Evolutionary conservation across 192 early-diverging fungal genomes (phyloP), one percentile per base, ranked within the genome.

Genomic region (Backusella australiensis): DNA sequence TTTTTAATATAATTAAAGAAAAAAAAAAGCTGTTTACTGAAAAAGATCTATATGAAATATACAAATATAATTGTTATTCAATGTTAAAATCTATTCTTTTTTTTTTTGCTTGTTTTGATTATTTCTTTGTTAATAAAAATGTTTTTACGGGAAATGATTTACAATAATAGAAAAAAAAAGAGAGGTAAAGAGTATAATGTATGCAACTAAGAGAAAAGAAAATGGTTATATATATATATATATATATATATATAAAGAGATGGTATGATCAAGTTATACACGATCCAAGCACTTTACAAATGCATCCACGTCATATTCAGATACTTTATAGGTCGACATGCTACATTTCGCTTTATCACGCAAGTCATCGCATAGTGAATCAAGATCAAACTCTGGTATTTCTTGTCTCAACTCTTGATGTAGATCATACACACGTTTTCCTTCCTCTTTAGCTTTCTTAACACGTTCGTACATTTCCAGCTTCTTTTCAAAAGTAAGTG

Each of bases 341-440:
- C 42, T 56, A 59, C 79, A 80, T 6, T 38, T 69, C 6, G 79
- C 79, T 52, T 80, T 80, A 4, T n/a, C 34, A 15, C 72, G 49
- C 36, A 80, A 63, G n/a, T 80, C 79, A 23, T 75, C 69, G 23
- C 79, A 80, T 32, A 80, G 29, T 34, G 63, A 21, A 26, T 77
- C 76, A 0, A 77, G 23, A 53, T 77, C 44, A 49, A 77, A 77
- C 34, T 63, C 63, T 39, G 75, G 75, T 26, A 69, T 63, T 12
- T 77, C 34, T 41, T 71, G 36, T n/a, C 36, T 32, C 7, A 77
- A 32, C 39, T 77, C 68, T 56, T 77, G 38, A 21, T 77, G 75
- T 21, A 77, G 21, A 11, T 77, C 46, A 63, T 56, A 59, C 3
- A 44, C 35, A 26, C 44, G 69, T 34, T 49, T 41, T 12, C 75